A percentile compares a stretch with the other conserved stretches of the same genome.
Conservation (phyloP, 1,284 basidiomycete species). For the Hortiboletus rubellus region DNA sequence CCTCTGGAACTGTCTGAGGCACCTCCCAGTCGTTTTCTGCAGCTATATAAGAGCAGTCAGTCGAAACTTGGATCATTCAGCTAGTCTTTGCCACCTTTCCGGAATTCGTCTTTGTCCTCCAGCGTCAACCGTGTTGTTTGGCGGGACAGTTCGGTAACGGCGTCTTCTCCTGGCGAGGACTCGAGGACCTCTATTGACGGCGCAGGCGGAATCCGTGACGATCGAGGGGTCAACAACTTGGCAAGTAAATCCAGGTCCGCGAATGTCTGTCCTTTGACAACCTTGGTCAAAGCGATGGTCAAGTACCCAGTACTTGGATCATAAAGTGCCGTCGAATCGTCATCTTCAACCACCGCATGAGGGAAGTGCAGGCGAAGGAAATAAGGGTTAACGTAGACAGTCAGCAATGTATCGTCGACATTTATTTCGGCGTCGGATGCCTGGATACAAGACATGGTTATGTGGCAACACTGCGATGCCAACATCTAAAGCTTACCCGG, state of each 20-base stretch:
- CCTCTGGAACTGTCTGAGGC: slow-evolving; percentile 56
- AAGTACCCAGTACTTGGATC: slow-evolving; percentile 72
- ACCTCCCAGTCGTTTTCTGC: slow-evolving; percentile 76
- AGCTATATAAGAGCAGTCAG: slow-evolving; percentile 43
- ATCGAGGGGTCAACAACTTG: slow-evolving; percentile 68
- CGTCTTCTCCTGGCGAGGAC: slow-evolving; percentile 27
- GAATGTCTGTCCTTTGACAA: slow-evolving; percentile 61
- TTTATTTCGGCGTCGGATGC: slow-evolving; percentile 77
- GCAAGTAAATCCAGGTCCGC: slow-evolving; percentile 74
- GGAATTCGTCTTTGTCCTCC: slow-evolving; percentile 53
- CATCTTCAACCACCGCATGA: slow-evolving; percentile 63
- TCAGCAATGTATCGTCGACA: slow-evolving; percentile 67
- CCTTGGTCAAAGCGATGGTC: slow-evolving; percentile 69
- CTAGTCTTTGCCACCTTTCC: slow-evolving; percentile 48
- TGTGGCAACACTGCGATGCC: slow-evolving; percentile 15
- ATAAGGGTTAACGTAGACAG: slow-evolving; percentile 78
- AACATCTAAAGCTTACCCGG: slow-evolving; percentile 52
- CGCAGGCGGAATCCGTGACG: slow-evolving; percentile 34
- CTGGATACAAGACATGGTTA: slow-evolving; percentile 39
- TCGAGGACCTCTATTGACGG: slow-evolving; percentile 67
- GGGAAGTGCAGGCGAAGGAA: slow-evolving; percentile 76
- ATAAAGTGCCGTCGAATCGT: slow-evolving; percentile 67
- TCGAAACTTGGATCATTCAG: background rate
- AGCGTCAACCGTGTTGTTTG: slow-evolving; percentile 45
- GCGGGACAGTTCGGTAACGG: slow-evolving; percentile 44